These are phyloP conservation scores for Keithomyces neogunnii DNA, from an alignment of 2,329 filamentous ascomycete genomes.

Conservation along the genomic window DNA sequence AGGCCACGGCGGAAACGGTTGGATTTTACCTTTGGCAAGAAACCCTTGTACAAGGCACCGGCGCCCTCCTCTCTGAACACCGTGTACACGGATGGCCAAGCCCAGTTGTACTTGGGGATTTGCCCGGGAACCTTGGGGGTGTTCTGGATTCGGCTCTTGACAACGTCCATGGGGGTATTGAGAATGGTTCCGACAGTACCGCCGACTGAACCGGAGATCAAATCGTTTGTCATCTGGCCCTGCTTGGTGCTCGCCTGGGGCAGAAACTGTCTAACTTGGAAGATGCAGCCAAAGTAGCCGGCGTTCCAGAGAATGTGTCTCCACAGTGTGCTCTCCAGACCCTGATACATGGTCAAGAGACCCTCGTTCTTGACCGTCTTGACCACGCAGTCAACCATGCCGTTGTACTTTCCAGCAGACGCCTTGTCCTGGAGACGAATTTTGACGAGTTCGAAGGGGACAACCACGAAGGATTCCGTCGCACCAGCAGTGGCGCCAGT, in stretches of 20 bases:
- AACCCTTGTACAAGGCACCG: conserved; percentile 90
- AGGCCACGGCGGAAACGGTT: conserved; percentile 18
- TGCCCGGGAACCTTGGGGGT: conserved; percentile 72
- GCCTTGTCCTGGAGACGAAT: conserved; percentile 95
- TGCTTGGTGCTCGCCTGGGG: conserved; percentile 75
- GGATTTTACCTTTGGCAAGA: conserved; percentile 87
- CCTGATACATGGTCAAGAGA: conserved; percentile 85
- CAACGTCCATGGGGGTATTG: conserved; percentile 94
- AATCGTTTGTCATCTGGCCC: conserved; percentile 75
- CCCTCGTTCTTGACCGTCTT: conserved; percentile 84
- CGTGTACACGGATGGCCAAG: conserved; percentile 75
- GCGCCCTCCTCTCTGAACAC: conserved; percentile 94
- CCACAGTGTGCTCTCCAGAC: conserved; percentile 94
- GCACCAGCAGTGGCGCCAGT: conserved; percentile 93
- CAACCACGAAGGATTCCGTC: conserved; percentile 92
- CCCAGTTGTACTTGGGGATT: conserved; percentile 97
- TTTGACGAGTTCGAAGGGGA: conserved; percentile 97
- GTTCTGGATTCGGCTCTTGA: conserved; percentile 98
- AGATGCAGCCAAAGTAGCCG: conserved; percentile 97
- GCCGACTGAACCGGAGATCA: conserved; percentile 78
- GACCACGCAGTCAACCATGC: conserved; percentile 68
- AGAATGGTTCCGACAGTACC: conserved; percentile 82
- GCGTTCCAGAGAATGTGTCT: conserved; percentile 85
- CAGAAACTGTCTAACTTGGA: conserved; percentile 82
- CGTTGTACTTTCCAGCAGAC: conserved; percentile 78